A percentile compares a stretch with the other conserved stretches of the same genome.
Conservation (phyloP, 2,329 filamentous ascomycete species). For the Colletotrichum paranaense region DNA sequence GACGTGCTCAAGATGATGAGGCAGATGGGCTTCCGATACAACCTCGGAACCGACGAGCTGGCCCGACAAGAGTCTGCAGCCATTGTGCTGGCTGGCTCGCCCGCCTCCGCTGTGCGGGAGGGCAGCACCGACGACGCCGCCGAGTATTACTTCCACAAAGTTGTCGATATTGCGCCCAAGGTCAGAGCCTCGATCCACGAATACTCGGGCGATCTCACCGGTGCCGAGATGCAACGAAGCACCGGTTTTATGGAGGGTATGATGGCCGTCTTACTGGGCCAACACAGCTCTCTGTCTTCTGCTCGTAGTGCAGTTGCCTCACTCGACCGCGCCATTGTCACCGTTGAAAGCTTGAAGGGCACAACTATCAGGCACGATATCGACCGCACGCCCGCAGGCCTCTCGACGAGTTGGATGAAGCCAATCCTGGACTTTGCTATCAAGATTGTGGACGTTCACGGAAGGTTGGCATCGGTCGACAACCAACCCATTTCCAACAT, state of each 20-base stretch:
- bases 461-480: conserved; percentile 68
- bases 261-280: conserved; percentile 71
- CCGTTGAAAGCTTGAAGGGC: conserved; percentile 39
- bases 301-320: conserved; percentile 49
- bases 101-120: conserved; percentile 36
- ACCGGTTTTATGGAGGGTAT: conserved; percentile 90
- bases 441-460: conserved; percentile 74
- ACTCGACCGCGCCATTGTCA: conserved; percentile 29
- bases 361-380: conserved; percentile 17
- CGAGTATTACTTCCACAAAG: conserved; percentile 82
- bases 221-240: conserved; percentile 82
- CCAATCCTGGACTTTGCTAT: conserved; percentile 73
- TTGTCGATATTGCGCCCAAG: conserved; percentile 78
- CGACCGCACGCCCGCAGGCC: conserved; percentile 42
- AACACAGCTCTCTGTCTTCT: conserved; percentile 63
- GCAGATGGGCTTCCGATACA: conserved; percentile 90
- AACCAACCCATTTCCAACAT: conserved; percentile 56
- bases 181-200: conserved; percentile 75
- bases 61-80: conserved; percentile 79
- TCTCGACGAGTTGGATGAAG: conserved; percentile 68
- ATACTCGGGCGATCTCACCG: conserved; percentile 87
- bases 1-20: conserved; percentile 86
- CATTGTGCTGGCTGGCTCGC: conserved; percentile 70
- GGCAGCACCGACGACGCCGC: conserved; percentile 52
- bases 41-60: conserved; percentile 80